Evolutionary conservation across 441 rosid species (phyloP).

Genomic region (Erodium moschatum): DNA sequence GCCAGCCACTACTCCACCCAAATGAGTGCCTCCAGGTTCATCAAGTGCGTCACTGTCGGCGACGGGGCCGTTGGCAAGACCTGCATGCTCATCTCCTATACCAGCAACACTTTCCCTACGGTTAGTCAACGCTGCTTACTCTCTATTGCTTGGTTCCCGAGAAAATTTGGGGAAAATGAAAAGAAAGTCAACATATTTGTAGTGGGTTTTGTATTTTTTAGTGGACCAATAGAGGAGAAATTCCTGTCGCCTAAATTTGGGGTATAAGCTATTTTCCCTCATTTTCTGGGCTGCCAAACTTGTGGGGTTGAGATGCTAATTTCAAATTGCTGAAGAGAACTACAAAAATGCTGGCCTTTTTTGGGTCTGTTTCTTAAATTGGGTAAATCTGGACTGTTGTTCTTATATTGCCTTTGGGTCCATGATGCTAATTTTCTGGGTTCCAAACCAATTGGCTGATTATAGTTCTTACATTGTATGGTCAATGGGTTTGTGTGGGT

Average conservation of each 20-base stretch:
- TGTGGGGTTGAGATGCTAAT: neutral
- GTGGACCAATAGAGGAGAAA: too few species aligned
- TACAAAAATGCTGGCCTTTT: neutral
- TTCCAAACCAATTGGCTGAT: neutral
- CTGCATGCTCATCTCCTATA: slow-evolving; percentile 10
- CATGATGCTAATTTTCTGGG: neutral
- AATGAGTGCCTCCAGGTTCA: slow-evolving; percentile 3
- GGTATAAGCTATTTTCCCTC: neutral
- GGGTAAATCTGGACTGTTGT: neutral
- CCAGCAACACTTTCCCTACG: slow-evolving; percentile 2
- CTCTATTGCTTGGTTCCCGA: slow-evolving; percentile 19
- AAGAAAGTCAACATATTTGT: neutral
- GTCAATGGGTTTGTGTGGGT: neutral
- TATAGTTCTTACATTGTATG: neutral
- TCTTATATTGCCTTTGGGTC: neutral
- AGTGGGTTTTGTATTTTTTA: neutral
- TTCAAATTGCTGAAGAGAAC: neutral
- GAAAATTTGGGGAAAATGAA: slow-evolving; percentile 17
- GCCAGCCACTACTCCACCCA: too few species aligned
- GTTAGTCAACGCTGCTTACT: slow-evolving; percentile 10
- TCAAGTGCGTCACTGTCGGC: slow-evolving; percentile 9
- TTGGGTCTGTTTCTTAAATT: neutral
- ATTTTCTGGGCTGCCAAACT: slow-evolving; percentile 17
- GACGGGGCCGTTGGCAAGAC: slow-evolving; percentile 10
- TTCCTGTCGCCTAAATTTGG: neutral